A percentile compares a stretch with the other conserved stretches of the same genome.
phyloP scores from a whole-genome alignment of 805 yeast genomes.

The Debaryomyces hansenii region DNA sequence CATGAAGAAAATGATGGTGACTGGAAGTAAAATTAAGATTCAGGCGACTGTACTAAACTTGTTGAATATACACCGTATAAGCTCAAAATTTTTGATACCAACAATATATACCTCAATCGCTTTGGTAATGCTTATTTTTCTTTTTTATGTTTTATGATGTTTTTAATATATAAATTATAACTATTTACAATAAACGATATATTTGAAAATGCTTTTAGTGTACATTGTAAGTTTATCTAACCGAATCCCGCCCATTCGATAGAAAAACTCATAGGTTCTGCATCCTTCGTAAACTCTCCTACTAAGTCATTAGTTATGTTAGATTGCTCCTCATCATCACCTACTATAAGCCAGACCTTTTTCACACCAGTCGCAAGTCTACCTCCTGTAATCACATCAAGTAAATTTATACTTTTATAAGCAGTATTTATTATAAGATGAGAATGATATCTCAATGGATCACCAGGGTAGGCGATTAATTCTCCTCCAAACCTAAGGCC shows the following conservation, averaged over 20 bases:
- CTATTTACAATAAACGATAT: too few relatives aligned
- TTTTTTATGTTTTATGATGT: too few relatives aligned
- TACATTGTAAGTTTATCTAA: constrained; percentile 20
- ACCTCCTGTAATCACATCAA: constrained; percentile 77
- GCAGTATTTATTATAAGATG: constrained; percentile 67
- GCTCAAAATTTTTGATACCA: too few relatives aligned
- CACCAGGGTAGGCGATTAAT: constrained; percentile 91
- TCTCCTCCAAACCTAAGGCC: constrained; percentile 92
- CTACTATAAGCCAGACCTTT: constrained; percentile 68
- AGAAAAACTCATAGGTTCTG: constrained; percentile 54
- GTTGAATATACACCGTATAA: too few relatives aligned
- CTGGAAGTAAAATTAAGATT: too few relatives aligned
- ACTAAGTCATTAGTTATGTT: background rate
- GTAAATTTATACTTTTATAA: constrained; percentile 44
- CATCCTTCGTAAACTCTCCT: constrained; percentile 10
- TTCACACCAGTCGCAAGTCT: constrained; percentile 91
- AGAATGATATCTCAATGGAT: constrained; percentile 86
- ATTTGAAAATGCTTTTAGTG: too few relatives aligned
- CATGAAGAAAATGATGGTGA: too few relatives aligned
- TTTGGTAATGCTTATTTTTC: too few relatives aligned
- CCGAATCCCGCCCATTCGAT: constrained; percentile 98
- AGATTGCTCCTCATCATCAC: background rate
- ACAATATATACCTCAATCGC: too few relatives aligned
- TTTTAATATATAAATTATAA: too few relatives aligned
- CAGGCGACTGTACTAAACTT: too few relatives aligned